Evolutionary conservation across 1,284 basidiomycete species (phyloP).

Genomic region (Trichosporon sp.): DNA sequence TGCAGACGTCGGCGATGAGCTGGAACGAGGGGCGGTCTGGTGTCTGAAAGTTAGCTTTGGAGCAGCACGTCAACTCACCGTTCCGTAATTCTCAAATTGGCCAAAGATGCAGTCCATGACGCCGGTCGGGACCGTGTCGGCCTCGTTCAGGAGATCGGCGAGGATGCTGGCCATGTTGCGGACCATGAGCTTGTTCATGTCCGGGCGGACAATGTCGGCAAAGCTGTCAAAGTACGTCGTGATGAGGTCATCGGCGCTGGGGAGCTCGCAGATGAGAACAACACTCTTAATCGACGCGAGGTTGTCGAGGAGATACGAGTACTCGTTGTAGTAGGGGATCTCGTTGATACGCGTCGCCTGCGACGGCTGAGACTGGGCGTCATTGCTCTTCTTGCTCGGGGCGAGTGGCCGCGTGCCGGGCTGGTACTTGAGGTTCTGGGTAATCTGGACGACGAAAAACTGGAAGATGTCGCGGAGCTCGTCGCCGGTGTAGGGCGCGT

Average conservation of each 20-base stretch:
- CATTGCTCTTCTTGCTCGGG: slow-evolving; percentile 32
- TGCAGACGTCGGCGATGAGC: slow-evolving; percentile 87
- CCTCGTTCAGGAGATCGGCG: slow-evolving; percentile 85
- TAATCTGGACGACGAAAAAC: slow-evolving; percentile 86
- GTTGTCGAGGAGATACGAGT: slow-evolving; percentile 88
- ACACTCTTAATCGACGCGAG: slow-evolving; percentile 93
- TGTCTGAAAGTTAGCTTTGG: slow-evolving; percentile 58
- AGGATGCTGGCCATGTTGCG: slow-evolving; percentile 87
- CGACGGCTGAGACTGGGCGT: slow-evolving; percentile 56
- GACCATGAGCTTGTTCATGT: slow-evolving; percentile 85
- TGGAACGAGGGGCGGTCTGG: slow-evolving; percentile 76
- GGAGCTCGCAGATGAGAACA: slow-evolving; percentile 88
- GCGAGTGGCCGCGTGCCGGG: slow-evolving; percentile 47
- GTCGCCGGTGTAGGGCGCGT: slow-evolving; percentile 87
- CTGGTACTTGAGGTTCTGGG: slow-evolving; percentile 69
- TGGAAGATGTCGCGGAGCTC: slow-evolving; percentile 90
- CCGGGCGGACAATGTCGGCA: slow-evolving; percentile 72
- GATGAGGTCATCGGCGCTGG: slow-evolving; percentile 82
- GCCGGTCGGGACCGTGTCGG: slow-evolving; percentile 69
- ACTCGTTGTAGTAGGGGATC: slow-evolving; percentile 75
- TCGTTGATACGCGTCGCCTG: slow-evolving; percentile 53
- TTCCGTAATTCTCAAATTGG: slow-evolving; percentile 76
- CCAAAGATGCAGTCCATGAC: slow-evolving; percentile 80
- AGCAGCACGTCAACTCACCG: slow-evolving; percentile 28
- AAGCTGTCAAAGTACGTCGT: slow-evolving; percentile 78